Base-by-base conservation (phyloP, 1,284 basidiomycete genomes). In the Pulveroboletus sp. region DNA sequence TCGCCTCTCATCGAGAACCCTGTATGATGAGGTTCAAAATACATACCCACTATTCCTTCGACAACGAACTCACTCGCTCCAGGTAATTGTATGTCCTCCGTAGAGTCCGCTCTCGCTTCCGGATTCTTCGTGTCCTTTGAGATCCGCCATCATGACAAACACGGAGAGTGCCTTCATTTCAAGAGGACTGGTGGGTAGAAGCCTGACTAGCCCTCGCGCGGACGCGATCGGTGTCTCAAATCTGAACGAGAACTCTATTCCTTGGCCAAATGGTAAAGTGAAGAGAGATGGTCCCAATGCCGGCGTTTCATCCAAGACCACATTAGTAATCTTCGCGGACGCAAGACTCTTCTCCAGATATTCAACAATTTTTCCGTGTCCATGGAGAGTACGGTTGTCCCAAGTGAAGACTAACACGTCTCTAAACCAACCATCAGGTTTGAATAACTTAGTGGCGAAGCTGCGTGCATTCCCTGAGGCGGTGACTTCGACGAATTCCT, bases 191-290 rank as follows among this genome's bases (percentile, higher is more conserved):
- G 36, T 49, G n/a, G 38, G 29, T 18, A 53, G 24, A 10, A 53
- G 38, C 20, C 52, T 43, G 14, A 14, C 29, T 17, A 33, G n/a
- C 8, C 52, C 52, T 18, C 52, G 43, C n/a, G 17, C 45, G n/a
- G 49, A n/a, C 14, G 52, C 52, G 10, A 53, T 35, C 4, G 52
- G 52, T 18, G 52, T 53, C 45, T 53, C 52, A 38, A 53, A 53
- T 26, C 52, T 35, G 29, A 53, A 49, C 29, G 52, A 49, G 24
- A 53, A 42, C n/a, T 53, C 52, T 39, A 53, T 49, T 33, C 52
- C 45, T 49, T 53, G 28, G 2, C 52, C 52, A 31, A 53, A 36
- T 12, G 52, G 44, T 29, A 49, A 42, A 20, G 22, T 33, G 38
- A 53, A 42, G 5, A 28, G 29, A 26, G 38, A 49, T 33, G 52